phyloP scores from a whole-genome alignment of 345 rosid species.

The Populus euphratica region DNA sequence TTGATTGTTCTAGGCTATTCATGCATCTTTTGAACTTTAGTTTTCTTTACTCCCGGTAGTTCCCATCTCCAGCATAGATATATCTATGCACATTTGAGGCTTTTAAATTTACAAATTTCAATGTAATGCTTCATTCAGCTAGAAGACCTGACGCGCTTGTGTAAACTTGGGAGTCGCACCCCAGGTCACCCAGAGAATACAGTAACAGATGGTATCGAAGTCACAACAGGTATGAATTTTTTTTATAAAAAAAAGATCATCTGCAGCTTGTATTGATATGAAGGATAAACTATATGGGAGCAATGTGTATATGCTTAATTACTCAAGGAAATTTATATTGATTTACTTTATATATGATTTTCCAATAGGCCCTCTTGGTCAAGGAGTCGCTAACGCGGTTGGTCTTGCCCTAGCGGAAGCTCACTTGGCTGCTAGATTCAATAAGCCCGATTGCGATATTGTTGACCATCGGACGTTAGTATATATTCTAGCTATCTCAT shows the following conservation, averaged over 20 bases:
- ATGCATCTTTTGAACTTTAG: not conserved
- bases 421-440: constrained; percentile 39
- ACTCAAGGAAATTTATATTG: not conserved
- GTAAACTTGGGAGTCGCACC: constrained; percentile 36
- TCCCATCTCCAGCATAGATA: not conserved
- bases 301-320: not conserved
- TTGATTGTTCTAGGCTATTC: not conserved
- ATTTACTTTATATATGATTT: not conserved
- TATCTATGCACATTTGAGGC: too few species aligned
- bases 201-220: constrained; percentile 41
- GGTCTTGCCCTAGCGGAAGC: constrained; percentile 42
- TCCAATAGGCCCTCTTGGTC: constrained; percentile 39
- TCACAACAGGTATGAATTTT: constrained; percentile 26
- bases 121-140: constrained; percentile 7
- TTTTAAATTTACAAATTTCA: not conserved
- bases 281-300: not conserved
- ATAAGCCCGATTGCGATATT: constrained; percentile 33
- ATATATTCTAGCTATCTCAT: too few species aligned
- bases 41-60: too few species aligned
- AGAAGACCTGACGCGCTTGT: constrained; percentile 28
- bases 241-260: not conserved
- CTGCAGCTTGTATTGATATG: not conserved
- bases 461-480: constrained; percentile 34
- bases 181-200: constrained; percentile 43
- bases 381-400: constrained; percentile 43